These are phyloP conservation scores for Geum urbanum DNA, from an alignment of 306 rosid species.

Conservation along the genomic window DNA sequence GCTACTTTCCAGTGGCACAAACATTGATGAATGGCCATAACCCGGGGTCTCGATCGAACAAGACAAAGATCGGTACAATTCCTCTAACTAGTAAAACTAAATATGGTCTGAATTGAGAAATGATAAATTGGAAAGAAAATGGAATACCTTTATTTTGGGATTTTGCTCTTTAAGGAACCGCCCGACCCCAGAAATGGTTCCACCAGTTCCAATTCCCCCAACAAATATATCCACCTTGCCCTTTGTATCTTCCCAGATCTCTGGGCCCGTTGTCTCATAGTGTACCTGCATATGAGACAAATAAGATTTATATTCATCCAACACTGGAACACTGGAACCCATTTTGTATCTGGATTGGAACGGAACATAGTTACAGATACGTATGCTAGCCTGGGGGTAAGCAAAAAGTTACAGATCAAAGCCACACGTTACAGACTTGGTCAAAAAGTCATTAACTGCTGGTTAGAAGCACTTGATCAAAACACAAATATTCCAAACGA, in stretches of 20 bases:
- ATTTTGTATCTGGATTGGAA: conserved; percentile 47
- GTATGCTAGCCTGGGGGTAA: neutral
- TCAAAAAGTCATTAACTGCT: neutral
- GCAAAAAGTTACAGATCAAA: conserved; percentile 1
- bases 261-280: conserved; percentile 98
- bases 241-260: conserved; percentile 96
- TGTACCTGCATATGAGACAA: conserved; percentile 61
- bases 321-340: neutral
- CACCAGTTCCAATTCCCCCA: conserved; percentile 99
- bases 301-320: conserved; percentile 11
- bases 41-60: neutral
- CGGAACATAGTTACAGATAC: neutral
- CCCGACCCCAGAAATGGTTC: conserved; percentile 90
- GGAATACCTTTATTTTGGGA: conserved; percentile 68
- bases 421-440: neutral
- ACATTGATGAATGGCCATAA: neutral
- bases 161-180: conserved; percentile 75
- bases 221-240: conserved; percentile 94
- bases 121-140: neutral
- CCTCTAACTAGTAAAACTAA: neutral
- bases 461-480: neutral
- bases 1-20: neutral
- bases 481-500: neutral
- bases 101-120: conserved; percentile 13
- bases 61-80: neutral